Evolutionary conservation across 768 basidiomycete species (phyloP), one percentile per base, ranked within the genome.

Genomic region (Trametes cubensis): DNA sequence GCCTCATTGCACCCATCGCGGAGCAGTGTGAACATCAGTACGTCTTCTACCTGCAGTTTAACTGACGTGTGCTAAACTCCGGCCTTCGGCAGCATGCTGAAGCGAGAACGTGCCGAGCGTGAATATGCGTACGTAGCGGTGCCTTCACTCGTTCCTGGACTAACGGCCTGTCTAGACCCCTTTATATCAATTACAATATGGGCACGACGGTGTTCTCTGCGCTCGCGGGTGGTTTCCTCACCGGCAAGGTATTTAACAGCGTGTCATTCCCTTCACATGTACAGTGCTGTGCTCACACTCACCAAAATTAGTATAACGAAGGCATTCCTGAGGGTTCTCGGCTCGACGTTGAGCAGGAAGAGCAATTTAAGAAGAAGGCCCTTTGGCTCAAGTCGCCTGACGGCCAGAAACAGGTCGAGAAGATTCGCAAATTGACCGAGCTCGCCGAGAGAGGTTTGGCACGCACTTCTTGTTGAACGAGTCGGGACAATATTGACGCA

Each of bases 31-130:
- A 88, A 67, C 84, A 88, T 76, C 77, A 85, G 85, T 86, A 59
- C 15, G 79, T 70, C 8, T 66, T 38, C 41, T n/a, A 42, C n/a
- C 20, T 30, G 26, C 26, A 40, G 40, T 17, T 17, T 15, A 17
- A 10, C 28, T 46, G 25, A 11, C 45, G 10, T 17, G 7, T 38
- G 17, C 7, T 20, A 4, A 20, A 52, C 34, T 23, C 45, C 11
- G 18, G 17, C 20, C 8, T 25, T 45, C 23, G 72, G 72, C 71
- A 88, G 85, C 69, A 84, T 92, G 84, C 81, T 93, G 73, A 81
- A 87, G 72, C 85, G 91, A n/a, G 88, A 92, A 60, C 80, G 86
- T 13, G 85, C 90, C n/a, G 92, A 94, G 75, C 82, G 83, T 64
- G 90, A 94, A 78, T 92, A 89, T 74, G 78, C 75, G 81, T 85